Base-by-base conservation (phyloP, 805 yeast species). In the Kuraishia hungarica region DNA sequence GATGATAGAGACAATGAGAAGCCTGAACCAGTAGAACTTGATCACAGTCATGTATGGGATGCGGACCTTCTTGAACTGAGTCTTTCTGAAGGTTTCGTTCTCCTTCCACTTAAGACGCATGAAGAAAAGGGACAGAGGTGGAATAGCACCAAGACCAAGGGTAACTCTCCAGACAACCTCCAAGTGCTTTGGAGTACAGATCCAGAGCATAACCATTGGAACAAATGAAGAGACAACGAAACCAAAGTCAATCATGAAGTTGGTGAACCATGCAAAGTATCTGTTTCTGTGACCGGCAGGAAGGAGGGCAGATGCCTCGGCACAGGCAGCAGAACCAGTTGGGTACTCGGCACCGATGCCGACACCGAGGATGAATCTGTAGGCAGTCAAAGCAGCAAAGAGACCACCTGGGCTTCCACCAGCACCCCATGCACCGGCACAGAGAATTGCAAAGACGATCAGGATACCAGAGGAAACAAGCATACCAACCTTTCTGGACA, bases 331-430 rank as follows among this genome's bases (percentile, higher is more conserved):
- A 8, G 96, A 86, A 50, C 97, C 92, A 15, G 96, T 86, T 51
- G 97, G 97, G 67, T 92, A 92, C 72, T 92, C 98, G 52, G 96
- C 92, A 63, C 98, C 98, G 62, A 93, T 88, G 63, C 92, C 96
- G 60, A 89, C 75, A 72, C 98, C 98, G 53, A 92, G 73, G 71
- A 92, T 85, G 69, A 89, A 89, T 69, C 98, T 80, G 68, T 86
- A 89, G 10, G 85, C 86, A 8, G 96, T 89, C 54, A 92, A 72
- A 21, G 94, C 93, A 17, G 90, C 85, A 58, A 93, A 81, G 75
- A 92, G 79, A 47, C 97, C 97, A 52, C 79, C 75, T 2, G 89
- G 79, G 39, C 83, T 72, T 51, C 85, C 85, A 48, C 78, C 80
- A 11, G 75, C 82, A 64, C 97, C 97, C 96, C 97, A 93, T 20